Evolutionary conservation across 2,329 filamentous ascomycete genomes (phyloP), one percentile per base, ranked within the genome.

Genomic region (Erysiphe pulchra): DNA sequence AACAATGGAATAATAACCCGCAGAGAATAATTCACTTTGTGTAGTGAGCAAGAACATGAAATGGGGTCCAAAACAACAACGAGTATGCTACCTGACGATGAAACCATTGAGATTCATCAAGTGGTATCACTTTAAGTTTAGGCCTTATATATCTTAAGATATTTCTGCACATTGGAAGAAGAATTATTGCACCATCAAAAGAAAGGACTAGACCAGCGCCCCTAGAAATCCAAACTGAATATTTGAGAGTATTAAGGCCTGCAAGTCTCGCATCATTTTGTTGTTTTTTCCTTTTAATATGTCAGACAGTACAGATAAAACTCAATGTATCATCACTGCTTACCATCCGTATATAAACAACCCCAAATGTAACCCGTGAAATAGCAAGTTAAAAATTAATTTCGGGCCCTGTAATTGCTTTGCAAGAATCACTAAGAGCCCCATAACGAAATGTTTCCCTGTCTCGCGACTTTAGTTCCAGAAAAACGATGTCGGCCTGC

Each of bases 101-200:
- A 62, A 98, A 92, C 85, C 85, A 98, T 52, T 86, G 71, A 48
- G 85, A 92, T 64, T 98, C 90, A 57, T 98, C 90, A n/a, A 98
- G 70, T 5, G 90, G 90, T 12, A 95, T 60, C 66, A 80, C 93
- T 61, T 75, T 73, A 51, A 93, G 63, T 66, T 92, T 92, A 24
- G 90, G 90, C 51, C 90, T 74, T 47, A 95, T 61, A 58, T 75
- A 80, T 59, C 83, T 75, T 58, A 98, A 71, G 31, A 95, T 65
- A 48, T 87, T 95, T 53, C 90, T 73, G 67, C 87, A 98, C 67
- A 98, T 93, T 7, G 90, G 90, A 48, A 98, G 68, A 28, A 98
- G 64, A 55, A 98, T 93, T 52, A 95, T 67, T 57, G 83, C 79
- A 47, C 75, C 76, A 63, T 98, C 86, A 46, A 93, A 71, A 1